These are phyloP conservation scores for Boletus rex-veris DNA, from an alignment of 768 basidiomycete species.

Conservation along the genomic window DNA sequence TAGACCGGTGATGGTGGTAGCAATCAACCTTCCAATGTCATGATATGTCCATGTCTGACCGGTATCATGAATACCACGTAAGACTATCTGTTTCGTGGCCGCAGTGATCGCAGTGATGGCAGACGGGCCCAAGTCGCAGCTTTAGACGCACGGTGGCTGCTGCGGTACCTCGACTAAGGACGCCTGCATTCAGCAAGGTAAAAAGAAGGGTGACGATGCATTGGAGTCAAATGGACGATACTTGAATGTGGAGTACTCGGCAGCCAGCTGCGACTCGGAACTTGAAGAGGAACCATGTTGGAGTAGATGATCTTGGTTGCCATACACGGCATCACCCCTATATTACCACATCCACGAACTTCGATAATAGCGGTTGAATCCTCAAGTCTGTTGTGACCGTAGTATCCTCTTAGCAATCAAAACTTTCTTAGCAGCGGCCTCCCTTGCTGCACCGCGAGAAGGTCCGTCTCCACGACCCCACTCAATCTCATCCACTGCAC, in stretches of 20 bases:
- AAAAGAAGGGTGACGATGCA: background rate
- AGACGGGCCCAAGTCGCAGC: constrained; percentile 1
- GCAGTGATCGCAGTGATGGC: background rate
- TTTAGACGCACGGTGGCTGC: background rate
- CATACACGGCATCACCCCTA: constrained; percentile 17
- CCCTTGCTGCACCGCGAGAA: constrained; percentile 20
- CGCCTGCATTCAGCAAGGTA: background rate
- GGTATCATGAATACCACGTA: background rate
- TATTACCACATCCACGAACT: no score
- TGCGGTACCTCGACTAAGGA: constrained; percentile 3
- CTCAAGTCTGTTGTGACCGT: background rate
- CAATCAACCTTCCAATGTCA: background rate
- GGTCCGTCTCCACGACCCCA: constrained; percentile 21
- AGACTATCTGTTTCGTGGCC: background rate
- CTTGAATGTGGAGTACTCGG: no score
- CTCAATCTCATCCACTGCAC: constrained; percentile 19
- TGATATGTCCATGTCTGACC: background rate
- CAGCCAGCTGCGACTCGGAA: no score
- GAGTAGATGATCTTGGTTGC: constrained; percentile 9
- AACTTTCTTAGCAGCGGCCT: constrained; percentile 19
- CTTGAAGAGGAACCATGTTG: no score
- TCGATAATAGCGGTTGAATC: background rate
- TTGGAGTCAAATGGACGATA: background rate
- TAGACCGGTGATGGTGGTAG: constrained; percentile 2
- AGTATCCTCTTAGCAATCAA: constrained; percentile 9